phyloP scores from a whole-genome alignment of 495 filamentous ascomycete genomes.

The Penicillium egyptiacum region DNA sequence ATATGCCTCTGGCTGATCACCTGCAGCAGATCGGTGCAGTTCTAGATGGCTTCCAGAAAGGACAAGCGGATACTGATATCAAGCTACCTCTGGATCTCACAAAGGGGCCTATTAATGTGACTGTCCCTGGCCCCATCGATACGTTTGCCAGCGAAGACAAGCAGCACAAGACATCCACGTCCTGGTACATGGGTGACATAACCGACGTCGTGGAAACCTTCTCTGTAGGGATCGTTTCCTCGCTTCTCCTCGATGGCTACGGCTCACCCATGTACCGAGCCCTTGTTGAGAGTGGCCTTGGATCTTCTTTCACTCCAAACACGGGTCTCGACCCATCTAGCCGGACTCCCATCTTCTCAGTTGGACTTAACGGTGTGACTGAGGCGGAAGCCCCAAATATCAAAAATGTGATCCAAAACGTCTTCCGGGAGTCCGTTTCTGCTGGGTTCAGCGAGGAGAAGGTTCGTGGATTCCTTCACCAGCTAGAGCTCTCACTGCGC shows the following conservation, averaged over 20 bases:
- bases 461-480: conserved; percentile 89
- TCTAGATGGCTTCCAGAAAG: conserved; percentile 67
- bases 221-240: conserved; percentile 75
- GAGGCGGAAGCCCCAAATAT: conserved; percentile 75
- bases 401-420: conserved; percentile 66
- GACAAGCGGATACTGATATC: conserved; percentile 66
- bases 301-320: conserved; percentile 91
- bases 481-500: conserved; percentile 84
- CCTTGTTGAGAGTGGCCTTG: conserved; percentile 87
- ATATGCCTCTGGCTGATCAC: conserved; percentile 83
- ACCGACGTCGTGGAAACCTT: conserved; percentile 83
- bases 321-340: conserved; percentile 82
- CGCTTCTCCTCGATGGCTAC: conserved; percentile 86
- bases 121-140: conserved; percentile 80
- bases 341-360: conserved; percentile 77
- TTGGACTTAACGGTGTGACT: conserved; percentile 84
- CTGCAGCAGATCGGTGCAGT: conserved; percentile 71
- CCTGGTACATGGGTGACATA: conserved; percentile 85
- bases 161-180: conserved; percentile 89
- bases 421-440: conserved; percentile 61
- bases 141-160: conserved; percentile 79
- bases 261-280: conserved; percentile 89
- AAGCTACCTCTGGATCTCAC: conserved; percentile 73
- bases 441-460: conserved; percentile 86
- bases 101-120: conserved; percentile 63